Conservation (phyloP, 148 eudicot species). For the Polygonum aviculare region DNA sequence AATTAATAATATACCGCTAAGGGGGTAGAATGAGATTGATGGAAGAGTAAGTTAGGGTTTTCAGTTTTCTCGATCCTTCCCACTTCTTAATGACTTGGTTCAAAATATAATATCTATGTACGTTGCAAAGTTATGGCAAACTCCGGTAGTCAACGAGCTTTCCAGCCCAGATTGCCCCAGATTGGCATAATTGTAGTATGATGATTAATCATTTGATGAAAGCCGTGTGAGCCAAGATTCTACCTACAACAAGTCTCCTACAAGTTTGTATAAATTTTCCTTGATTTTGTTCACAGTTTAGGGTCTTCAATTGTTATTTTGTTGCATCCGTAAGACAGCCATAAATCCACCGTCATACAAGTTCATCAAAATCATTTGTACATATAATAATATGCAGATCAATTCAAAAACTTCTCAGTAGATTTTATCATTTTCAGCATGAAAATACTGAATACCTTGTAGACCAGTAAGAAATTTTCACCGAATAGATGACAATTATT, state of each 20-base stretch:
- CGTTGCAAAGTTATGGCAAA: background rate
- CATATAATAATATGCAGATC: background rate
- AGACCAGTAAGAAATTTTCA: too few species aligned
- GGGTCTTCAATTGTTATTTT: background rate
- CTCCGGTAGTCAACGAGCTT: background rate
- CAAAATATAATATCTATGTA: background rate
- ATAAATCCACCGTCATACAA: background rate
- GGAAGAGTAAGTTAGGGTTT: slow-evolving; percentile 1
- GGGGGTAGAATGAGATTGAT: background rate
- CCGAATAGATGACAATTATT: too few species aligned
- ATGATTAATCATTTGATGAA: background rate
- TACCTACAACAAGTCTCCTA: background rate
- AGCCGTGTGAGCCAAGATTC: background rate
- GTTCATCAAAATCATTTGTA: too few species aligned
- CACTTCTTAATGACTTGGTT: background rate
- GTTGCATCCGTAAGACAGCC: background rate
- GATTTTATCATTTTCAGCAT: too few species aligned
- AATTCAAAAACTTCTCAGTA: background rate
- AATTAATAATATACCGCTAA: background rate
- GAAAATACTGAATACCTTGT: too few species aligned
- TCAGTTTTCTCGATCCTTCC: background rate
- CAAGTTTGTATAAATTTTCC: background rate
- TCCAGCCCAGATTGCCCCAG: background rate
- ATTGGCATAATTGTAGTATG: background rate
- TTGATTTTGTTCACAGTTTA: background rate